These are phyloP conservation scores for Dendrothele bispora DNA, from an alignment of 768 basidiomycete species.

Conservation along the genomic window DNA sequence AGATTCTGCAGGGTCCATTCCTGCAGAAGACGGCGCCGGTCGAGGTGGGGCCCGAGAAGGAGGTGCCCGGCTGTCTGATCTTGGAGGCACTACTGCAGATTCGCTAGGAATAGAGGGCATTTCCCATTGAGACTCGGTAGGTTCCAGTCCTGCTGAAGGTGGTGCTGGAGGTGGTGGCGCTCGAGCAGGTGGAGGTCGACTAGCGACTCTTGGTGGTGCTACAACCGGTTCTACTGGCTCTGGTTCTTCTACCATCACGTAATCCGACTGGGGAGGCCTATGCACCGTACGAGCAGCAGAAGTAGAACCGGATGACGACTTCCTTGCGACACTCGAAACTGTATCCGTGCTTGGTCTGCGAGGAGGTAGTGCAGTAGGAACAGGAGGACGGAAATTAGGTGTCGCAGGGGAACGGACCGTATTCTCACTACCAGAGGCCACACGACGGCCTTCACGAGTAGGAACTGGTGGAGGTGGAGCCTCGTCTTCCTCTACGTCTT, in stretches of 20 bases:
- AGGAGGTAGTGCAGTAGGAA: slow-evolving; percentile 34
- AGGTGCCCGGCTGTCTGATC: slow-evolving; percentile 25
- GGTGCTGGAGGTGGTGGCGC: slow-evolving; percentile 38
- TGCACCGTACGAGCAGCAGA: not conserved
- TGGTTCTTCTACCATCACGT: slow-evolving; percentile 64
- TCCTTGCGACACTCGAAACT: slow-evolving; percentile 25
- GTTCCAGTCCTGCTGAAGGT: slow-evolving; percentile 32
- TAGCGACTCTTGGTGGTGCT: slow-evolving; percentile 11
- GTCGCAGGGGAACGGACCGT: slow-evolving; percentile 21
- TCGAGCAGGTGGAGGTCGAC: slow-evolving; percentile 32
- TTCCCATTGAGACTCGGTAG: slow-evolving; percentile 56
- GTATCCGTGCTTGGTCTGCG: slow-evolving; percentile 23
- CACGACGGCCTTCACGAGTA: slow-evolving; percentile 34
- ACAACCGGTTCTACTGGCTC: slow-evolving; percentile 17
- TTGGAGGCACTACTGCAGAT: slow-evolving; percentile 25
- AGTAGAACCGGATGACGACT: slow-evolving; percentile 10
- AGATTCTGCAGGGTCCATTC: slow-evolving; percentile 24
- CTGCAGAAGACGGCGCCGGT: slow-evolving; percentile 31
- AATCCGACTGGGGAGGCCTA: slow-evolving; percentile 41
- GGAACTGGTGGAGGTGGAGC: slow-evolving; percentile 59
- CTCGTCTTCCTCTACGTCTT: slow-evolving; percentile 51
- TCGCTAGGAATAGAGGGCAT: slow-evolving; percentile 59
- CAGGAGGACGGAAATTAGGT: slow-evolving; percentile 26
- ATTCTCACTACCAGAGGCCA: slow-evolving; percentile 26
- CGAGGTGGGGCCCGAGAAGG: slow-evolving; percentile 41